phyloP scores from a whole-genome alignment of 257 asterid genomes.

The Solanum habrochaites region DNA sequence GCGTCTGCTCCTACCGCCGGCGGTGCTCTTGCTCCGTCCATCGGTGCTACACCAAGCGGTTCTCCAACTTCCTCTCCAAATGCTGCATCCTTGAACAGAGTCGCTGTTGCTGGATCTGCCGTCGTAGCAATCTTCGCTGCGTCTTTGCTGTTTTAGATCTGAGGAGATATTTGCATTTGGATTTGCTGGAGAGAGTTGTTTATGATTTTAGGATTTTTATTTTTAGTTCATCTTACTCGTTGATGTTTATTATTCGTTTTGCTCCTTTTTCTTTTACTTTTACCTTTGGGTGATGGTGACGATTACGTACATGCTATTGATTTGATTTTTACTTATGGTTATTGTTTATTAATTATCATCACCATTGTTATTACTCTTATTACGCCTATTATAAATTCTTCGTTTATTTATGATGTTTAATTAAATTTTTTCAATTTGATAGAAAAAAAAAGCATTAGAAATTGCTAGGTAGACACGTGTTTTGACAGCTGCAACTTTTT shows the following conservation, averaged over 20 bases:
- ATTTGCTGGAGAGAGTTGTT: conserved; percentile 2
- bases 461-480: conserved; percentile 2
- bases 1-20: conserved; percentile 9
- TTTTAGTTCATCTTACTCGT: background rate
- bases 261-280: background rate
- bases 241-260: background rate
- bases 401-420: background rate
- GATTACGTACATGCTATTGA: background rate
- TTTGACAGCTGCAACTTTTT: conserved; percentile 14
- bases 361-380: background rate
- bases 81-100: conserved; percentile 29
- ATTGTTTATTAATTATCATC: background rate
- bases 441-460: background rate
- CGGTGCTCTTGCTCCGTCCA: conserved; percentile 16
- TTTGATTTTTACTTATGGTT: background rate
- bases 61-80: conserved; percentile 15
- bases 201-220: background rate
- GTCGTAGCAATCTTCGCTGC: conserved; percentile 27
- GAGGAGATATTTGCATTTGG: background rate
- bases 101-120: conserved; percentile 41
- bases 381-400: background rate
- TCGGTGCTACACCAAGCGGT: conserved; percentile 22
- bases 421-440: too few species aligned
- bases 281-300: background rate
- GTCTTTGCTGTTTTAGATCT: conserved; percentile 30